Base-by-base conservation (phyloP, 106 monocot genomes). In the Dendrobium catenatum region DNA sequence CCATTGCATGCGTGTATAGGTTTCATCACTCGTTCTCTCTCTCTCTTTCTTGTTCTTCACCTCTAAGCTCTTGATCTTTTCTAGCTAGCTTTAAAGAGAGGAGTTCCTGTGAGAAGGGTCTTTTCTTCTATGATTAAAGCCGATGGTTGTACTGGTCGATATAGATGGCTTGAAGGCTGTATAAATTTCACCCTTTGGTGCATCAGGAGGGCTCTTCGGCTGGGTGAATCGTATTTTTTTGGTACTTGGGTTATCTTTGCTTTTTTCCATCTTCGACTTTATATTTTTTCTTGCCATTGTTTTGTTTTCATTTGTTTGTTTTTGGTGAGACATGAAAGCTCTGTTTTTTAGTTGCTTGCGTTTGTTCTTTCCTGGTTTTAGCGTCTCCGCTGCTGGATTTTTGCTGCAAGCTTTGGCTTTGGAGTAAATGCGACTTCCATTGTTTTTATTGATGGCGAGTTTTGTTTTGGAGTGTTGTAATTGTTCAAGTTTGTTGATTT, bases 241-340 rank as follows among this genome's bases (percentile, higher is more conserved):
- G 80, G 73, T 81, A 81, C 73, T 80, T 79, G 40, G 40, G 59
- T 37, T 80, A 26, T 11, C 5, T 44, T 42, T 66, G 2, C 42
- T 68, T 68, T 46, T 68, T 17, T 47, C 44, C 47, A 26, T 46
- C 43, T 67, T 44, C 27, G 68, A 26, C 49, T 76, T 76, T 42
- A 47, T 76, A 49, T 76, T 51, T 76, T 70, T 27, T 26, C 47
- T 49, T 76, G 76, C 46, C 26, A 49, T 80, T 47, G 37, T 55
- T 81, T 81, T 81, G 81, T 81, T 81, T 37, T 81, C 51, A 40
- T 73, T 73, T 47, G 68, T 48, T 51, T 81, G 72, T 72, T 81
- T 81, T 81, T 41, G 70, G 37, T 40, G 72, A 42, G 20, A 13
- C n/a, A 55, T 5, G 81, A 41, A 55, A 73, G 73, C 81, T 72